Evolutionary conservation across 2,329 filamentous ascomycete species (phyloP).

Genomic region (Xylaria sp.): DNA sequence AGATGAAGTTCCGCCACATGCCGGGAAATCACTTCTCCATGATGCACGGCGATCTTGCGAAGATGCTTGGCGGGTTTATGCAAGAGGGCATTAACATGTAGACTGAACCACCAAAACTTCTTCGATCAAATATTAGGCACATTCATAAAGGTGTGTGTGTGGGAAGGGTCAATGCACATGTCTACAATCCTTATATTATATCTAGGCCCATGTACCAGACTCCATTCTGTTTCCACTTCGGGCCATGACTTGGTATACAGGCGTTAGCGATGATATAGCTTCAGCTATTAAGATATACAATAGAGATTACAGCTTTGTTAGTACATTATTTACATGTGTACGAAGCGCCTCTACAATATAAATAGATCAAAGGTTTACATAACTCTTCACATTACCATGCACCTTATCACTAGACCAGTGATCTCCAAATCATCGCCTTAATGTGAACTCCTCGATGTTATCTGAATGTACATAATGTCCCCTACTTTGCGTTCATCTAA

Average conservation of each 20-base stretch:
- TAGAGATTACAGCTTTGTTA: conserved; percentile 9
- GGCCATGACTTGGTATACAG: conserved; percentile 1
- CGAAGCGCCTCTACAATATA: neutral
- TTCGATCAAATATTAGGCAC: conserved; percentile 10
- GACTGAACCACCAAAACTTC: neutral
- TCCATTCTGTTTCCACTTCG: neutral
- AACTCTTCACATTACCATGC: no score
- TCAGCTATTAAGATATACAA: conserved; percentile 10
- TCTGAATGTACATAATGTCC: neutral
- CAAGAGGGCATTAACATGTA: conserved; percentile 47
- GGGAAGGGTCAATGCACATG: conserved; percentile 9
- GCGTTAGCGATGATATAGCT: conserved; percentile 8
- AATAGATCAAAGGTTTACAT: neutral
- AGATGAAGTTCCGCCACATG: conserved; percentile 73
- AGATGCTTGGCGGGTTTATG: conserved; percentile 47
- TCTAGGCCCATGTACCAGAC: neutral
- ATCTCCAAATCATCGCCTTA: neutral
- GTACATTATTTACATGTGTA: neutral
- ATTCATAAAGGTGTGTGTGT: conserved; percentile 7
- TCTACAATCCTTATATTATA: conserved; percentile 24
- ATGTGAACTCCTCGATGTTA: neutral
- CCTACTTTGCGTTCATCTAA: neutral
- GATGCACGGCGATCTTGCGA: conserved; percentile 69
- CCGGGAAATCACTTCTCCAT: conserved; percentile 79
- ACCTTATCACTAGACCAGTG: neutral